Evolutionary conservation across 2,329 filamentous ascomycete species (phyloP), one percentile per base, ranked within the genome.

Genomic region (Fusarium fracticaudum): DNA sequence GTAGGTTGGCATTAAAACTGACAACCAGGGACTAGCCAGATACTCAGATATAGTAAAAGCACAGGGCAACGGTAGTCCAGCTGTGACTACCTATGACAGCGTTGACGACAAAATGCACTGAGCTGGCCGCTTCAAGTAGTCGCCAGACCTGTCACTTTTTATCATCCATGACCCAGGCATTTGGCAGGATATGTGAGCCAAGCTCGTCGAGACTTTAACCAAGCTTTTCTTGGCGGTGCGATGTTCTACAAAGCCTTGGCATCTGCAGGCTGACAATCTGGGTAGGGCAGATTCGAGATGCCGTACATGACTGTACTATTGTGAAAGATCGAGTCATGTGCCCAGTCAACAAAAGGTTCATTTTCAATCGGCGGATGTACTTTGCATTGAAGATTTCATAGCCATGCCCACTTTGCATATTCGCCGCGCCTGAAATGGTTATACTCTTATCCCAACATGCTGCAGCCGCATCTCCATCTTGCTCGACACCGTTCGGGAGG

Each of bases 141-240:
- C 38, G 26, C 35, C 51, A 58, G 55, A 43, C 53, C 58, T 55
- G 33, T 59, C 59, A 43, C 51, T 18, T 71, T 53, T 60, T 54
- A 41, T 59, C 64, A 67, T 65, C 67, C 31, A 58, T 41, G 44
- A 57, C 57, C 69, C 50, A 66, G 67, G 53, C 61, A 67, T 67
- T 67, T 48, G 66, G 64, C 64, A 63, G 45, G 48, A 74, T 60
- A 61, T 66, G 71, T 66, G 64, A 75, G 69, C 73, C 75, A 77
- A 76, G 73, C 73, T 72, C 60, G 65, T 74, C 67, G 70, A 78
- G 64, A 63, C 57, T 66, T 67, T 48, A 70, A 77, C 73, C 78
- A 79, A 79, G 78, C 78, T 79, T 79, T 76, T 75, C 77, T 79
- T 79, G 78, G 78, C 78, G 69, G 55, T 72, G 74, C 72, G 69